Evolutionary conservation across 768 basidiomycete species (phyloP), one percentile per base, ranked within the genome.

Genomic region (Epithele typhae): DNA sequence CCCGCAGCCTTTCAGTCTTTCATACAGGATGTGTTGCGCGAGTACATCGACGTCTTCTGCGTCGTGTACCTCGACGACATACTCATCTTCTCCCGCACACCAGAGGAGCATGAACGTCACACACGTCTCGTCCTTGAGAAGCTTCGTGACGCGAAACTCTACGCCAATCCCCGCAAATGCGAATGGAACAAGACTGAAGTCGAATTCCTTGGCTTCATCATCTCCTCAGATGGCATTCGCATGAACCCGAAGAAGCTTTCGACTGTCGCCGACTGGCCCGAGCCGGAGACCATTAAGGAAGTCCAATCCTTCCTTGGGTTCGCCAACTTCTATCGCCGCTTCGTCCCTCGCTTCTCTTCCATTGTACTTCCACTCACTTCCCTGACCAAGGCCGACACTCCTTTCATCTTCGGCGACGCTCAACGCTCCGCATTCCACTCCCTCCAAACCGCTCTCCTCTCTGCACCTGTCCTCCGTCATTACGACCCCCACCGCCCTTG

Each of bases 241-340:
- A 75, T 77, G 71, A 63, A 69, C 42, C 58, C 60, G 1, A 54
- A 48, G 12, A 79, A 78, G 56, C 51, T 78, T 19, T 37, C 64
- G 6, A 57, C 56, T 3, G 62, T 66, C 21, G 11, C 43, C 3
- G 46, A 61, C 9, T 70, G 68, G 66, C 66, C 59, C 3, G 32
- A 40, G 33, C 61, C 61, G 12, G 18, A 33, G 7, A 57, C 51
- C 19, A 51, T 64, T 25, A 55, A 40, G 23, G 63, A 68, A 36
- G 44, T 68, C 14, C 63, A 61, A 37, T 60, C 60, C 4, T 64
- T 64, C 53, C 49, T 65, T 1, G 60, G 64, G 3, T 67, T 69
- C 34, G 48, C 58, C 15, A 66, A 64, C 36, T 68, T 66, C 57
- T 66, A 67, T 39, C 43, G 57, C 2, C 43, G 57, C 1, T 71